Evolutionary conservation across 78 protist species (phyloP).

Genomic region (Cavenderia fasciculata): DNA sequence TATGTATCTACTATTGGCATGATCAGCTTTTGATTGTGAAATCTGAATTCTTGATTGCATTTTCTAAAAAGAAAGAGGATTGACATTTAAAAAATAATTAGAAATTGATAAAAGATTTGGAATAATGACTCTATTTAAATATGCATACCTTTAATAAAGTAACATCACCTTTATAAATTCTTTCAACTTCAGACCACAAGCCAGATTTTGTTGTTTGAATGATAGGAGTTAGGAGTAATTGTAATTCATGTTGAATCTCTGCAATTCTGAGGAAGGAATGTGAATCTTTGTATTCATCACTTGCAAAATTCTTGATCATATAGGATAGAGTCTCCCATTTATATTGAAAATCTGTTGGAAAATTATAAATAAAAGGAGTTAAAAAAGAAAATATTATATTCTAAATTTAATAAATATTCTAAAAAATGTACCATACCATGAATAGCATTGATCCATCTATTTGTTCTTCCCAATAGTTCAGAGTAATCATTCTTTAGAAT

Average conservation of each 20-base stretch:
- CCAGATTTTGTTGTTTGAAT: conserved; percentile 37
- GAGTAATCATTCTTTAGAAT: conserved; percentile 14
- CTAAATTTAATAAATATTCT: background rate
- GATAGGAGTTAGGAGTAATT: conserved; percentile 13
- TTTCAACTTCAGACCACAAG: conserved; percentile 16
- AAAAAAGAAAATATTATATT: background rate
- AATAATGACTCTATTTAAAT: conserved; percentile 2
- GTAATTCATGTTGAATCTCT: background rate
- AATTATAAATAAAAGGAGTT: background rate
- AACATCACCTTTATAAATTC: background rate
- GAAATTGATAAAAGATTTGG: no score
- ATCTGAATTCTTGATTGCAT: background rate
- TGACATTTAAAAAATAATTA: no score
- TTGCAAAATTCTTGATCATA: conserved; percentile 8
- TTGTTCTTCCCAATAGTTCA: background rate
- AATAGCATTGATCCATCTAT: conserved; percentile 24
- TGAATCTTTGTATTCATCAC: conserved; percentile 6
- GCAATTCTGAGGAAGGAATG: background rate
- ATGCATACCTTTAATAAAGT: background rate
- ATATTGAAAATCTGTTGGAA: conserved; percentile 20
- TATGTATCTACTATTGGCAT: background rate
- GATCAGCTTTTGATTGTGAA: conserved; percentile 5
- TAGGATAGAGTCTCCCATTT: conserved; percentile 46
- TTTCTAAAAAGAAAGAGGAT: background rate
- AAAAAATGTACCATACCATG: background rate